Evolutionary conservation across 352 stramenopile genomes (phyloP).

Genomic region (Thraustochytrium sp.): DNA sequence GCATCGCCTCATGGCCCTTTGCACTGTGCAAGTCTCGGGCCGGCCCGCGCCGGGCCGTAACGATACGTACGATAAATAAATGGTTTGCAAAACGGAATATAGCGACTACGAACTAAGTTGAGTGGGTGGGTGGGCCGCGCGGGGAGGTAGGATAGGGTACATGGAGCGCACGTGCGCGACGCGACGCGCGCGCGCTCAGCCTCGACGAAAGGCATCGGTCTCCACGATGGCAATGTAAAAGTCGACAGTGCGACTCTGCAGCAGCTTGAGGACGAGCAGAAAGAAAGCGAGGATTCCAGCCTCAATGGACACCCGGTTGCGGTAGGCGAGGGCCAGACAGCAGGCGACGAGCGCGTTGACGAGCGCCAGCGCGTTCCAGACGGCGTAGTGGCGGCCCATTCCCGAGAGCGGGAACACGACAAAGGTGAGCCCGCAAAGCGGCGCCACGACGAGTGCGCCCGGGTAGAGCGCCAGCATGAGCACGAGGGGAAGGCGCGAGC

Average conservation of each 20-base stretch:
- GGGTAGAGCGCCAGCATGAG: constrained; percentile 4
- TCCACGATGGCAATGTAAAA: constrained; percentile 33
- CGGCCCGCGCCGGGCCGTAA: not conserved
- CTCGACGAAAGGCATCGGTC: not conserved
- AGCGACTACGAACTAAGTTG: too few relatives aligned
- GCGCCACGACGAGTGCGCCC: constrained; percentile 9
- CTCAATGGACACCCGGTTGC: not conserved
- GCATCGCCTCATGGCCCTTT: not conserved
- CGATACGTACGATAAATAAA: too few relatives aligned
- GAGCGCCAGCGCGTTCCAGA: constrained; percentile 33
- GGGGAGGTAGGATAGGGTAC: not conserved
- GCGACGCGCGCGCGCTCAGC: not conserved
- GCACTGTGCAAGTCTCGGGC: not conserved
- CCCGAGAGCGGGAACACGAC: constrained; percentile 28
- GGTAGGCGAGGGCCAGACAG: not conserved
- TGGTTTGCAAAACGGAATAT: too few relatives aligned
- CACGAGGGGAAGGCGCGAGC: not conserved
- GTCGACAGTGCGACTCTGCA: constrained; percentile 22
- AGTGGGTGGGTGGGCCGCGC: not conserved
- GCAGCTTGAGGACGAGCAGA: constrained; percentile 12
- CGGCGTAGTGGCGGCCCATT: constrained; percentile 29
- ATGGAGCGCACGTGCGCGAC: not conserved
- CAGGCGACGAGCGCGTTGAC: constrained; percentile 1
- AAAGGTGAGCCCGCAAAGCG: constrained; percentile 32
- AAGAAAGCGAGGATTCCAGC: not conserved